Evolutionary conservation across 2,329 filamentous ascomycete species (phyloP), one percentile per base, ranked within the genome.

Genomic region (Ophiocordyceps camponoti-rufipedis): DNA sequence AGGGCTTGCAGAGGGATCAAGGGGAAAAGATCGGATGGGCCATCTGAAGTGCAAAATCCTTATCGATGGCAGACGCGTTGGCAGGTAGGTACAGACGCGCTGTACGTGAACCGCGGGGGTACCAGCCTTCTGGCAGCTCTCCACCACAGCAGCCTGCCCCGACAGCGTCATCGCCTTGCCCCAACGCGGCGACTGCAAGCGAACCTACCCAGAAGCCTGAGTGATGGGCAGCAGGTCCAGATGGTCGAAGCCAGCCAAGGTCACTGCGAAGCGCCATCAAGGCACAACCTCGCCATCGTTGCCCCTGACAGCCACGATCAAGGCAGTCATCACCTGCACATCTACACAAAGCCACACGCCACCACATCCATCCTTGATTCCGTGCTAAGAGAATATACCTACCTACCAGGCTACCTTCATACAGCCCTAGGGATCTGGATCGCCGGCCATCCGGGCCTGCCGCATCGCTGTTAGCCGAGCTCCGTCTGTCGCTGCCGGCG

Each of bases 391-490:
- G 39, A 18, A 5, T 13, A 28, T n/a, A 13, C 18, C 23, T 23
- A 23, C 23, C 23, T 23, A 23, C 23, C 23, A 23, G 23, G 23
- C 23, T 23, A 23, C 23, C n/a, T n/a, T n/a, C 18, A 28, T 14
- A 41, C 19, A 13, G 39, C 13, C 39, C 42, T 45, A 75, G 48
- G 72, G 72, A 48, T 72, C 71, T 32, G 65, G 63, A 49, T 79
- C 75, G 28, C 69, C 74, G 44, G 66, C 61, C 59, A 66, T 68
- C 58, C 74, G 70, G 53, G 75, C 74, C 75, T 67, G 43, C 40
- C 35, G 33, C 10, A 67, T 19, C 6, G 5, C 38, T n/a, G 48
- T 55, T 49, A 56, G 53, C 43, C 51, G 14, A 40, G 29, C 8
- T 33, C 10, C 18, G 13, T 8, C 8, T 32, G 32, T 13, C 16